phyloP scores from a whole-genome alignment of 2,329 filamentous ascomycete genomes.

The Diaporthe ampelina region DNA sequence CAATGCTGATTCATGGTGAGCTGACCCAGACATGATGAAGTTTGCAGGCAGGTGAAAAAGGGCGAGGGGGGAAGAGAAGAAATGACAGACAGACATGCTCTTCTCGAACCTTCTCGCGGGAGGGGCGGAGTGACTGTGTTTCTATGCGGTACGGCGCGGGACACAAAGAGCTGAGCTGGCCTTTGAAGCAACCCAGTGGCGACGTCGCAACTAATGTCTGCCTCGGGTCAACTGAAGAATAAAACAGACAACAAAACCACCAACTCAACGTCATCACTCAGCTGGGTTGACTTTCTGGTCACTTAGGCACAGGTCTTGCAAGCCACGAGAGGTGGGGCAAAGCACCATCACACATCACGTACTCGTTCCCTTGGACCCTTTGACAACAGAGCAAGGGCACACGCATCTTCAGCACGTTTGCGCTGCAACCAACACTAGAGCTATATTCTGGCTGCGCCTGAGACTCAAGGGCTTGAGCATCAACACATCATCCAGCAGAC shows the following conservation, averaged over 20 bases:
- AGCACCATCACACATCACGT: no score
- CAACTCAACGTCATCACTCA: background rate
- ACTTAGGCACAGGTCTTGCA: background rate
- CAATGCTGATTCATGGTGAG: background rate
- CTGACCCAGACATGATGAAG: background rate
- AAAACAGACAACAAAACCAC: background rate
- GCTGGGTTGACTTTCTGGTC: background rate
- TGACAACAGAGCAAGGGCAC: background rate
- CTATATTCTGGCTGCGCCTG: background rate
- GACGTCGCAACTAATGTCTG: background rate
- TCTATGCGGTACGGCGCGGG: background rate
- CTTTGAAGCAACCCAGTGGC: constrained; percentile 1
- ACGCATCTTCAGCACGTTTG: background rate
- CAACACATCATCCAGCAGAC: background rate
- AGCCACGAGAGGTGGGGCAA: constrained; percentile 4
- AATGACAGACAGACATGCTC: background rate
- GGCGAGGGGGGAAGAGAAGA: no score
- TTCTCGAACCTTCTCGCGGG: constrained; percentile 32
- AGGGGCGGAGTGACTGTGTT: background rate
- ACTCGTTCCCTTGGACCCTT: background rate
- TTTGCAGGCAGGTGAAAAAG: background rate
- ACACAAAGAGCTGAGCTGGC: constrained; percentile 27
- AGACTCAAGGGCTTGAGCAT: background rate
- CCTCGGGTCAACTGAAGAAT: no score
- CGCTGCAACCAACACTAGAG: background rate